phyloP scores from a whole-genome alignment of 805 yeast species.

The Candida stauntonica region DNA sequence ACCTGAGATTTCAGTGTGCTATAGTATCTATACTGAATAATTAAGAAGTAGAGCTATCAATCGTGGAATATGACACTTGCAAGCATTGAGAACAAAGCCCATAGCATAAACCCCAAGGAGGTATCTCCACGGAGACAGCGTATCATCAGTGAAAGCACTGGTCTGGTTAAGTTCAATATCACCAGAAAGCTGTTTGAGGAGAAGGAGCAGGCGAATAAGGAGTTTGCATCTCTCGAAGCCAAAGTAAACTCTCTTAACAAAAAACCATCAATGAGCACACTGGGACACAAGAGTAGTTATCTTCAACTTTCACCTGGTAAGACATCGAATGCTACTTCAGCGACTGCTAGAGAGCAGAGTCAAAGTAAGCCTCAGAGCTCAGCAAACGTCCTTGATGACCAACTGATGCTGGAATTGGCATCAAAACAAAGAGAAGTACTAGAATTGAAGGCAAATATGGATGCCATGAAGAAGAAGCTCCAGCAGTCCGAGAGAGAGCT shows the following conservation, averaged over 20 bases:
- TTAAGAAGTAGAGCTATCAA: too few relatives aligned
- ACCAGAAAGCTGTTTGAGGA: constrained; percentile 14
- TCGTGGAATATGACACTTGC: constrained; percentile 9
- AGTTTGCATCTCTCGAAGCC: constrained; percentile 16
- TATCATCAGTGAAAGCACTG: constrained; percentile 46
- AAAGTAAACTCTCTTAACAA: not conserved
- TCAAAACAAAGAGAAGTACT: constrained; percentile 49
- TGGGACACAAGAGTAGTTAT: constrained; percentile 5
- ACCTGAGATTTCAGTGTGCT: too few relatives aligned
- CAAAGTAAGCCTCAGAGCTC: too few relatives aligned
- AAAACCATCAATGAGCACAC: constrained; percentile 1
- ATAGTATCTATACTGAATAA: too few relatives aligned
- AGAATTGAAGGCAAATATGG: constrained; percentile 42
- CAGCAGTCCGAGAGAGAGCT: constrained; percentile 37
- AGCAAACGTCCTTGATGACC: constrained; percentile 15
- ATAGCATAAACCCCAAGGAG: constrained; percentile 1
- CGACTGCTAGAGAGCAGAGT: constrained; percentile 2
- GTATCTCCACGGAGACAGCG: constrained; percentile 29
- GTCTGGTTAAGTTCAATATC: constrained; percentile 40
- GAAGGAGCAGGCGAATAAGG: constrained; percentile 13
- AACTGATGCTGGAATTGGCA: constrained; percentile 38
- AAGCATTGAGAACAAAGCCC: constrained; percentile 5
- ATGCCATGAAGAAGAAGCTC: constrained; percentile 34
- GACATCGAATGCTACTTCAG: too few relatives aligned
- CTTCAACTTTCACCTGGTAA: constrained; percentile 8